Percentiles rank a stretch among this genome's conserved stretches.
phyloP scores from a whole-genome alignment of 2,329 filamentous ascomycete species.

The Ambrosiella cleistominuta region DNA sequence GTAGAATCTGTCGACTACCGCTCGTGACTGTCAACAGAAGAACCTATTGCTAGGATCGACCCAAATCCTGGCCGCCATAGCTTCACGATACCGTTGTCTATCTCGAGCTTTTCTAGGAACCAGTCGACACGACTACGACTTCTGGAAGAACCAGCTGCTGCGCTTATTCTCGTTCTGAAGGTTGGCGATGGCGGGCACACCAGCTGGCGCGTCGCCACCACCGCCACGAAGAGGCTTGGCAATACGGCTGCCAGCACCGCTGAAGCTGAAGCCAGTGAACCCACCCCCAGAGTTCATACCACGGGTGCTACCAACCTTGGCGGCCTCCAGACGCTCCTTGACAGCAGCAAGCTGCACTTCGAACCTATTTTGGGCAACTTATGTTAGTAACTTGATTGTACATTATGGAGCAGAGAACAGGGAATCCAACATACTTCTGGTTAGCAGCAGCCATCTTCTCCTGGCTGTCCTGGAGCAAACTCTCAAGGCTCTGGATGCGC shows the following conservation, averaged over 20 bases:
- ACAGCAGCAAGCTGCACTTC: conserved; percentile 92
- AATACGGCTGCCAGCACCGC: conserved; percentile 45
- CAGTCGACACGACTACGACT: conserved; percentile 24
- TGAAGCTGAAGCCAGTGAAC: conserved; percentile 54
- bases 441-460: conserved; percentile 96
- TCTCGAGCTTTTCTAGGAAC: conserved; percentile 3
- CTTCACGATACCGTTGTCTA: neutral
- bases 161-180: conserved; percentile 50
- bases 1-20: conserved; percentile 3
- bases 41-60: neutral
- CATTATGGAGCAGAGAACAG: conserved; percentile 5
- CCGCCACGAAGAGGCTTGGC: conserved; percentile 52
- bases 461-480: conserved; percentile 84
- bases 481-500: conserved; percentile 86
- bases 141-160: conserved; percentile 59
- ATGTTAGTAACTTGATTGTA: conserved; percentile 15
- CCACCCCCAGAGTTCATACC: conserved; percentile 50
- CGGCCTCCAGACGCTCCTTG: conserved; percentile 91
- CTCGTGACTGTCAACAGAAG: neutral
- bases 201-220: conserved; percentile 28
- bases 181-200: conserved; percentile 39
- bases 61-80: neutral
- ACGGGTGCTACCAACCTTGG: conserved; percentile 78
- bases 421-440: conserved; percentile 56
- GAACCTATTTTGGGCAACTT: conserved; percentile 44